These are phyloP conservation scores for Camellia lanceoleosa DNA, from an alignment of 148 eudicot genomes.

Conservation along the genomic window DNA sequence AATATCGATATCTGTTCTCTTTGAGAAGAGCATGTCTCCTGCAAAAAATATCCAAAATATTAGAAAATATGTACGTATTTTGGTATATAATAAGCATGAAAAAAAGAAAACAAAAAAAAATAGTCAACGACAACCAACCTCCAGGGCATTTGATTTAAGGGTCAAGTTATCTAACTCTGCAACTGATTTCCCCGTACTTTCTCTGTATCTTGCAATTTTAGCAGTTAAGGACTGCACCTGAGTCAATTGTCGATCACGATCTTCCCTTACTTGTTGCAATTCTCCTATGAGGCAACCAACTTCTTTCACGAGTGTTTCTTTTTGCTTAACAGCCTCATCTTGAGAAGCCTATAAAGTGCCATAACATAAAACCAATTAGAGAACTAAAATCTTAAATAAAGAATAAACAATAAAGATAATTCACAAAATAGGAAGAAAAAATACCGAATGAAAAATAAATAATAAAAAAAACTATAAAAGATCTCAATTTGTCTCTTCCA, in stretches of 20 bases:
- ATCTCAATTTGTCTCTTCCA: background rate
- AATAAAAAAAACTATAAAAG: background rate
- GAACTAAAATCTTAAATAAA: background rate
- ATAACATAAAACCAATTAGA: slow-evolving; percentile 4
- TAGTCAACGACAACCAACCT: slow-evolving; percentile 35
- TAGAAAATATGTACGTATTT: background rate
- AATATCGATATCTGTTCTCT: slow-evolving; percentile 45
- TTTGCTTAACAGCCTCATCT: slow-evolving; percentile 53
- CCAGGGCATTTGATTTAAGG: slow-evolving; percentile 53
- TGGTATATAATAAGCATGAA: background rate
- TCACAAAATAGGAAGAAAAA: background rate
- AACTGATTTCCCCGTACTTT: slow-evolving; percentile 53
- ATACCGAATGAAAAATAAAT: background rate
- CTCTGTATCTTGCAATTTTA: slow-evolving; percentile 46
- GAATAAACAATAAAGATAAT: background rate
- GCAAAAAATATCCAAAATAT: background rate
- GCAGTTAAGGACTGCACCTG: slow-evolving; percentile 38
- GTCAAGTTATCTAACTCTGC: slow-evolving; percentile 51
- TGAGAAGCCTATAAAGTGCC: slow-evolving; percentile 40
- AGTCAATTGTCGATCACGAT: slow-evolving; percentile 49
- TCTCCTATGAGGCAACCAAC: slow-evolving; percentile 49
- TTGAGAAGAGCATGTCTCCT: slow-evolving; percentile 66
- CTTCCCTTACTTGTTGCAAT: slow-evolving; percentile 62
- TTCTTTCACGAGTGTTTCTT: slow-evolving; percentile 42
- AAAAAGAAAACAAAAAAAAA: too few relatives aligned